Conservation (phyloP, 192 early-diverging fungal genomes). For the Lobosporangium transversale region DNA sequence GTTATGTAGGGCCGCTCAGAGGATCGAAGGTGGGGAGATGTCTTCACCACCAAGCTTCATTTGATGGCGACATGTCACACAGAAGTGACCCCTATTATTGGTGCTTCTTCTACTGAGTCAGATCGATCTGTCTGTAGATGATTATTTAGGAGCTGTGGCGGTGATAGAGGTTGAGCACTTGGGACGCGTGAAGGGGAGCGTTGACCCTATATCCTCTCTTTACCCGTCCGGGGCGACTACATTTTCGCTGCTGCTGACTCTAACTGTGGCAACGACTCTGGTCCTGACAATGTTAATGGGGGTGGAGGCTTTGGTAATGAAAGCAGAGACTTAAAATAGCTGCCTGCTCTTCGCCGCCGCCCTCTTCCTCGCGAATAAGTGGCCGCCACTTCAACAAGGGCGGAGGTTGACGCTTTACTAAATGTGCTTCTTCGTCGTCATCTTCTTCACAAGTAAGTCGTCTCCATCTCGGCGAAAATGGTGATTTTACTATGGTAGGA, state of each 20-base stretch:
- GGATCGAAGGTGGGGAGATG: background rate
- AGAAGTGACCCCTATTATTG: background rate
- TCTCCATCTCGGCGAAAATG: background rate
- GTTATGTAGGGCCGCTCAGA: background rate
- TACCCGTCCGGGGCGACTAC: background rate
- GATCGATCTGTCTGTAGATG: background rate
- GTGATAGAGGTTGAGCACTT: background rate
- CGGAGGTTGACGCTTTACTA: background rate
- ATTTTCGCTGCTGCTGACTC: background rate
- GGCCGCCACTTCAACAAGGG: background rate
- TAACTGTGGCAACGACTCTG: too few relatives aligned
- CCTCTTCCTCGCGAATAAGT: too few relatives aligned
- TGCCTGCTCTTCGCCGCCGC: too few relatives aligned
- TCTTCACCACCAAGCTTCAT: slow-evolving; percentile 2
- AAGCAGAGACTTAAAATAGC: too few relatives aligned
- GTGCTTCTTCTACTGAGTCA: background rate
- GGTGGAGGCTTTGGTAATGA: too few relatives aligned
- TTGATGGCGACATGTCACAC: background rate
- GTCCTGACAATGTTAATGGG: too few relatives aligned
- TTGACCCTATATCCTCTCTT: background rate
- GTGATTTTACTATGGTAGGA: too few relatives aligned
- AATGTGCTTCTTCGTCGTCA: background rate
- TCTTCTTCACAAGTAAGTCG: background rate
- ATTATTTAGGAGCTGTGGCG: background rate
- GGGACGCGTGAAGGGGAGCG: background rate